Evolutionary conservation across 2,329 filamentous ascomycete genomes (phyloP).

Genomic region (Neopestalotiopsis rosae): DNA sequence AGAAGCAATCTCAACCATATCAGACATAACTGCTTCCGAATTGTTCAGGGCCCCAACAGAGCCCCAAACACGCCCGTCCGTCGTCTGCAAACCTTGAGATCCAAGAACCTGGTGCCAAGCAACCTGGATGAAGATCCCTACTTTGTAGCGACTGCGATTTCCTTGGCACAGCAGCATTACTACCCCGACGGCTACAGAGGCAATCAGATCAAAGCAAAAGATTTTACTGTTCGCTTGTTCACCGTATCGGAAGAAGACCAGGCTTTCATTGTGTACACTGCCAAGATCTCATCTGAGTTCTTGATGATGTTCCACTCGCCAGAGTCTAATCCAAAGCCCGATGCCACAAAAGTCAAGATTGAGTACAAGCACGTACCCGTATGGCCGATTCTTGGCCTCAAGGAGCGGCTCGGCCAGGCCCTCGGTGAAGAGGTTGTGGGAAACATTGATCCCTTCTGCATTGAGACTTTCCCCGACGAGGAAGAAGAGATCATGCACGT

Average conservation of each 20-base stretch:
- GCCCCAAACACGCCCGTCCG: slow-evolving; percentile 53
- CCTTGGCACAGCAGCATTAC: slow-evolving; percentile 62
- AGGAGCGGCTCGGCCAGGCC: slow-evolving; percentile 59
- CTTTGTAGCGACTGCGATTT: slow-evolving; percentile 56
- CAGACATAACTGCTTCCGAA: slow-evolving; percentile 52
- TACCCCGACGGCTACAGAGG: slow-evolving; percentile 40
- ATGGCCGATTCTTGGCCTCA: slow-evolving; percentile 61
- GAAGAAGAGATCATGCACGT: slow-evolving; percentile 21
- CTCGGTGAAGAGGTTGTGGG: slow-evolving; percentile 58
- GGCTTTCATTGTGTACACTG: slow-evolving; percentile 60
- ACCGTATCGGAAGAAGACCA: slow-evolving; percentile 51
- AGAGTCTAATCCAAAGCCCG: slow-evolving; percentile 40
- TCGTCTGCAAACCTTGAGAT: slow-evolving; percentile 51
- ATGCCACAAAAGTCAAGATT: slow-evolving; percentile 47
- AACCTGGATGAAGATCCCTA: slow-evolving; percentile 58
- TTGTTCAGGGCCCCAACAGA: slow-evolving; percentile 45
- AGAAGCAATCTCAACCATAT: slow-evolving; percentile 51
- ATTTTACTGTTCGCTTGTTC: slow-evolving; percentile 56
- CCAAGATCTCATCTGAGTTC: slow-evolving; percentile 52
- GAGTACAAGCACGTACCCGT: slow-evolving; percentile 54
- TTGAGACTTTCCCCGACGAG: slow-evolving; percentile 52
- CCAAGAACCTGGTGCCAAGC: slow-evolving; percentile 51
- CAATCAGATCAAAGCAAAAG: slow-evolving; percentile 34
- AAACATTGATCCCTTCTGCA: slow-evolving; percentile 42
- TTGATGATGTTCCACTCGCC: slow-evolving; percentile 57